Conservation (phyloP, 2,329 filamentous ascomycete species). For the Stemphylium vesicarium region DNA sequence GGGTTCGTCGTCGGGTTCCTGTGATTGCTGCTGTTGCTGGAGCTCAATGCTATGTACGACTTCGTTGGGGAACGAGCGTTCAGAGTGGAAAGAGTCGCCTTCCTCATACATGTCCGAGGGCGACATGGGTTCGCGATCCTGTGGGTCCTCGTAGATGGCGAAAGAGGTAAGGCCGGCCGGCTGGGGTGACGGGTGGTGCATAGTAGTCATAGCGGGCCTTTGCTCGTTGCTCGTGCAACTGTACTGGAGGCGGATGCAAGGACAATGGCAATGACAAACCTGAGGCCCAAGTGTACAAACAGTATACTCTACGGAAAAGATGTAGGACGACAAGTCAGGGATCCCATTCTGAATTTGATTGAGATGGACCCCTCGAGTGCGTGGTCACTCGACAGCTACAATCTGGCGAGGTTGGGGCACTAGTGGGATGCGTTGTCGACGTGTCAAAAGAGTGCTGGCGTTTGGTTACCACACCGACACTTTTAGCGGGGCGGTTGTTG, state of each 20-base stretch:
- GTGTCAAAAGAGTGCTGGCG: conserved; percentile 20
- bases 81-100: conserved; percentile 43
- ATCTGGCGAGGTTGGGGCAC: conserved; percentile 12
- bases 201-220: conserved; percentile 36
- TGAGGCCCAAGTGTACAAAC: background rate
- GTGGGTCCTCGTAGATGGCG: conserved; percentile 43
- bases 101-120: conserved; percentile 42
- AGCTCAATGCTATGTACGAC: conserved; percentile 40
- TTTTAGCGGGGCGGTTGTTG: conserved; percentile 17
- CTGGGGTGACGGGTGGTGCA: conserved; percentile 40
- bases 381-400: conserved; percentile 1
- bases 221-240: conserved; percentile 27
- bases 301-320: background rate
- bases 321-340: conserved; percentile 12
- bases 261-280: background rate
- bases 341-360: conserved; percentile 13
- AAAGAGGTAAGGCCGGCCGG: conserved; percentile 36
- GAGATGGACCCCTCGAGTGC: background rate
- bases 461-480: conserved; percentile 27
- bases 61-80: conserved; percentile 38
- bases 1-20: conserved; percentile 25
- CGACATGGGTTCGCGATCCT: conserved; percentile 38
- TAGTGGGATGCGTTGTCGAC: conserved; percentile 30
- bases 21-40: conserved; percentile 22
- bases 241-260: conserved; percentile 6